A percentile compares a stretch with the other conserved stretches of the same genome.
Conservation (phyloP, 148 eudicot species). For the Persicaria maculosa region DNA sequence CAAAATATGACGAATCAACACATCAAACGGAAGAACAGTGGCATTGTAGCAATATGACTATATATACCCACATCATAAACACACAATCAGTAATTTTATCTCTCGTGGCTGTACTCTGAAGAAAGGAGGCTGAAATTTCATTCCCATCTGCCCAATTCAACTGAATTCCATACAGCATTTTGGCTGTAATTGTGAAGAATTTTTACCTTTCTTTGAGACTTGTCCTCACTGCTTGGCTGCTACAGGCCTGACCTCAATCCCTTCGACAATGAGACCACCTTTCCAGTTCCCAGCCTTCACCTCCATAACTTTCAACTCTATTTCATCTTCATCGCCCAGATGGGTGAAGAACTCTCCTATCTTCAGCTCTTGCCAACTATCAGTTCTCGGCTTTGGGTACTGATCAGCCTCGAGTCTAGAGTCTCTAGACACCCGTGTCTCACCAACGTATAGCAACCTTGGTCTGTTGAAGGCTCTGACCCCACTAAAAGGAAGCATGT, state of each 20-base stretch:
- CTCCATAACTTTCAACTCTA: conserved; percentile 45
- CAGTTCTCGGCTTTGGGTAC: conserved; percentile 37
- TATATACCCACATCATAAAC: background rate
- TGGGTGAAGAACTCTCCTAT: conserved; percentile 37
- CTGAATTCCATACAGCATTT: background rate
- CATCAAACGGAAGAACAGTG: background rate
- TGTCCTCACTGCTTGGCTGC: background rate
- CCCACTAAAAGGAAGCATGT: background rate
- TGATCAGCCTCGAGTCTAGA: background rate
- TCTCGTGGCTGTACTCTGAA: background rate
- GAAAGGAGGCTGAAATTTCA: background rate
- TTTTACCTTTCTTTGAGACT: background rate
- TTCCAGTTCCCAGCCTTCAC: conserved; percentile 33
- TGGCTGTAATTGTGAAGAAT: background rate
- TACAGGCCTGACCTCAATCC: conserved; percentile 57
- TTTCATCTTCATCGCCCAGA: conserved; percentile 24
- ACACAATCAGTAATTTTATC: background rate
- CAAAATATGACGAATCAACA: background rate
- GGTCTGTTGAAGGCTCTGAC: background rate
- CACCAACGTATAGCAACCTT: background rate
- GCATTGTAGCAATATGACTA: background rate
- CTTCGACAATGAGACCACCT: conserved; percentile 49
- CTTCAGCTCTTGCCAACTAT: conserved; percentile 63
- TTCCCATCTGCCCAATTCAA: background rate
- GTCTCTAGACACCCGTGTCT: background rate